Evolutionary conservation across 257 asterid genomes (phyloP).

Genomic region (Anisodus acutangulus): DNA sequence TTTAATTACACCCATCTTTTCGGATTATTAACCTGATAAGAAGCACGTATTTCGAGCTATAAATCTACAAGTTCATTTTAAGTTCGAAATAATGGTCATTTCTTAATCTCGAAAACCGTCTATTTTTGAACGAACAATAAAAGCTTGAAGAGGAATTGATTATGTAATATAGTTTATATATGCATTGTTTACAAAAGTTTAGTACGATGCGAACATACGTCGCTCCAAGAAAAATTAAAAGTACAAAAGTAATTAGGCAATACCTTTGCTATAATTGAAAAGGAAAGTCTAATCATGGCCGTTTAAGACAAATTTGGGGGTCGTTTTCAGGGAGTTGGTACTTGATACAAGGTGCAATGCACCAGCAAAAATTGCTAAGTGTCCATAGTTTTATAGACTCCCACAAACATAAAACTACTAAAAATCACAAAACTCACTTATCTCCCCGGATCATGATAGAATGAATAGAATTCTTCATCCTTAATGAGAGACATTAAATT

Average conservation of each 20-base stretch:
- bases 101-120: not conserved
- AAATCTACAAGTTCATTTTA: not conserved
- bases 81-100: not conserved
- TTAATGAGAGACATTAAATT: not conserved
- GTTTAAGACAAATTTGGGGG: constrained; percentile 43
- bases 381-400: not conserved
- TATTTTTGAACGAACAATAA: not conserved
- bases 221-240: not conserved
- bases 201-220: not conserved
- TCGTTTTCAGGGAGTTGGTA: constrained; percentile 39
- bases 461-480: not conserved
- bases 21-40: no score
- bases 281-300: constrained; percentile 39
- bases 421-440: not conserved
- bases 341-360: constrained; percentile 20
- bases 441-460: rapidly evolving
- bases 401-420: not conserved
- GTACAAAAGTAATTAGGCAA: not conserved
- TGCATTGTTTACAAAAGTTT: not conserved
- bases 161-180: not conserved
- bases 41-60: not conserved
- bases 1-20: no score
- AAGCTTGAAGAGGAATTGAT: not conserved
- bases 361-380: not conserved
- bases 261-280: not conserved